Evolutionary conservation across 1,284 basidiomycete genomes (phyloP), one percentile per base, ranked within the genome.

Genomic region (Trichosporon sp.): DNA sequence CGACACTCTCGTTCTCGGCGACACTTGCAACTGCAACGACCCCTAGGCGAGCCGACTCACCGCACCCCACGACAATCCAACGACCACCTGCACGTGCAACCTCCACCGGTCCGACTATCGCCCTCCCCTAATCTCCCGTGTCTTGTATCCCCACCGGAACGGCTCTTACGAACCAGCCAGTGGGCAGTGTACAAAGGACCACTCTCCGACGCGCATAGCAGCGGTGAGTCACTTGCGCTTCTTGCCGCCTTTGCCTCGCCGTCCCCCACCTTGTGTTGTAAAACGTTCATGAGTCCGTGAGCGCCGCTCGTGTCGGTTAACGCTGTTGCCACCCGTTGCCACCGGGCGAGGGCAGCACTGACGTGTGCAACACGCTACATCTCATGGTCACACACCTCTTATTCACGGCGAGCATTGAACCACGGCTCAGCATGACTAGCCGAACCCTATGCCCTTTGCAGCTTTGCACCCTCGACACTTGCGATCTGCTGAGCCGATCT

Each of bases 1-100:
- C 19, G 21, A 54, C 51, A 54, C 51, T 54, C 43, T 54, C 51
- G 19, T 54, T 26, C 51, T 26, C 51, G 51, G 19, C 51, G 21
- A 54, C 51, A 3, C 21, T 26, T 26, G 51, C 19, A 8, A 21
- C 19, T 54, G 51, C 51, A 8, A 26, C 51, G 6, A 54, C 51
- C 10, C 51, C 21, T 19, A 19, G 21, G 51, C n/a, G 19, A 2
- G 26, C 26, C 26, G 26, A 26, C 21, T 54, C 51, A 19, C 19
- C 14, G 32, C 59, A 63, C 31, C 7, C 59, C 32, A n/a, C 59
- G 32, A 2, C 26, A 10, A 11, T 16, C 32, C 14, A 32, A 35
- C 59, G 59, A 35, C 59, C 5, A 16, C 35, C 59, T n/a, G 59
- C 59, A 63, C 59, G 59, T 63, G 59, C 59, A 35, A 63, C 59